phyloP scores from a whole-genome alignment of 805 yeast species.

The Wickerhamiella qilinensis region DNA sequence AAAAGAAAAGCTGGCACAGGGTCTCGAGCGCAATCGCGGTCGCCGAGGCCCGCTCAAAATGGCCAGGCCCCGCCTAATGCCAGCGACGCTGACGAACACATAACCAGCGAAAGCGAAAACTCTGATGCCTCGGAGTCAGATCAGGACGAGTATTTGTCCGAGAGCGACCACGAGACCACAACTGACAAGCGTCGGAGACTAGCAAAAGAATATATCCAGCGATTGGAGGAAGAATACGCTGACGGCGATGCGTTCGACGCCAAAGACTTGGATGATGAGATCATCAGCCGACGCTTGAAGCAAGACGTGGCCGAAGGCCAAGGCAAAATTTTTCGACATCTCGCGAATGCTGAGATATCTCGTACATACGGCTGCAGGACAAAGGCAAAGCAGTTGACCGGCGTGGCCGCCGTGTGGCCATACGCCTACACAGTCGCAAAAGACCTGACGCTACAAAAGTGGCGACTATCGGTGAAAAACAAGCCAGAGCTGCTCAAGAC shows the following conservation, averaged over 20 bases:
- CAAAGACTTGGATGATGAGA: conserved; percentile 75
- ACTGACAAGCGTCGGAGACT: conserved; percentile 89
- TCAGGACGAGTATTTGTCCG: conserved; percentile 55
- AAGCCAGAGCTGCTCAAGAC: conserved; percentile 54
- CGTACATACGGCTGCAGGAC: conserved; percentile 12
- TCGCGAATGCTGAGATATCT: conserved; percentile 16
- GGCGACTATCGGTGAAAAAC: conserved; percentile 35
- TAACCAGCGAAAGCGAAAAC: conserved; percentile 8
- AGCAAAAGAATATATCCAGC: conserved; percentile 82
- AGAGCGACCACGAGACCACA: conserved; percentile 57
- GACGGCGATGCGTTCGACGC: conserved; percentile 59
- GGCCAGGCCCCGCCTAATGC: conserved; percentile 7
- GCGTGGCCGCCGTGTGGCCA: conserved; percentile 40
- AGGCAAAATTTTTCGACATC: conserved; percentile 49
- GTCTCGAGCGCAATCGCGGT: not conserved
- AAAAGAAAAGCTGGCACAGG: conserved; percentile 5
- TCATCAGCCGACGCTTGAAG: conserved; percentile 61
- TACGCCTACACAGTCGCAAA: conserved; percentile 68
- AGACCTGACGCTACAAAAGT: conserved; percentile 64
- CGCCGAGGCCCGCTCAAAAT: not conserved
- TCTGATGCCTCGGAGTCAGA: conserved; percentile 28
- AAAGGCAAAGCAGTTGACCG: conserved; percentile 12
- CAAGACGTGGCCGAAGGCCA: conserved; percentile 81
- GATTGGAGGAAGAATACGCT: conserved; percentile 40
- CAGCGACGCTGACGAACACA: conserved; percentile 9